Percentiles rank a stretch among this genome's conserved stretches.
These are phyloP conservation scores for Plasmodium blacklocki DNA, from an alignment of 169 alveolate species.

Conservation along the genomic window DNA sequence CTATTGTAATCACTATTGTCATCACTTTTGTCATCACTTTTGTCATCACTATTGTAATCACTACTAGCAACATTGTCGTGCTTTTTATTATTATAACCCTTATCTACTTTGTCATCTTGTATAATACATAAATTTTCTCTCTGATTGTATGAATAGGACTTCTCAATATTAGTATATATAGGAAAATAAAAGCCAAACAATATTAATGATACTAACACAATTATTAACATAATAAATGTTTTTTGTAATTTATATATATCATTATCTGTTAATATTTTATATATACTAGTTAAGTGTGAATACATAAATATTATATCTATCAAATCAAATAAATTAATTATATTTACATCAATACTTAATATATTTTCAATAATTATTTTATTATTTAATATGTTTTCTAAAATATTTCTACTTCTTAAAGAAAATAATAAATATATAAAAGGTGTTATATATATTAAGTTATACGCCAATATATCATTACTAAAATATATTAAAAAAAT, in stretches of 20 bases:
- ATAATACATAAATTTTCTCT: not conserved
- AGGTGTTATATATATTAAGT: slow-evolving; percentile 56
- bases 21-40: too few relatives aligned
- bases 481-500: slow-evolving; percentile 29
- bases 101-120: not conserved
- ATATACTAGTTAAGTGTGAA: slow-evolving; percentile 44
- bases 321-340: slow-evolving; percentile 61
- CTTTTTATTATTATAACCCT: not conserved
- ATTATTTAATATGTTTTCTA: slow-evolving; percentile 51
- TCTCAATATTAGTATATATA: slow-evolving; percentile 64
- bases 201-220: slow-evolving; percentile 12
- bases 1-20: too few relatives aligned
- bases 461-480: slow-evolving; percentile 48
- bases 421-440: slow-evolving; percentile 57
- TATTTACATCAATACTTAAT: slow-evolving; percentile 54
- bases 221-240: slow-evolving; percentile 17
- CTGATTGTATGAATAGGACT: slow-evolving; percentile 21
- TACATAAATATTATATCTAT: slow-evolving; percentile 56
- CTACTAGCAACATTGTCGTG: not conserved
- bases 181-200: slow-evolving; percentile 67
- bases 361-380: slow-evolving; percentile 53
- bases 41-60: not conserved
- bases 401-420: slow-evolving; percentile 62
- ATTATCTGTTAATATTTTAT: slow-evolving; percentile 19
- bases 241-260: slow-evolving; percentile 17